These are phyloP conservation scores for Suillus luteus DNA, from an alignment of 768 basidiomycete species.

Conservation along the genomic window DNA sequence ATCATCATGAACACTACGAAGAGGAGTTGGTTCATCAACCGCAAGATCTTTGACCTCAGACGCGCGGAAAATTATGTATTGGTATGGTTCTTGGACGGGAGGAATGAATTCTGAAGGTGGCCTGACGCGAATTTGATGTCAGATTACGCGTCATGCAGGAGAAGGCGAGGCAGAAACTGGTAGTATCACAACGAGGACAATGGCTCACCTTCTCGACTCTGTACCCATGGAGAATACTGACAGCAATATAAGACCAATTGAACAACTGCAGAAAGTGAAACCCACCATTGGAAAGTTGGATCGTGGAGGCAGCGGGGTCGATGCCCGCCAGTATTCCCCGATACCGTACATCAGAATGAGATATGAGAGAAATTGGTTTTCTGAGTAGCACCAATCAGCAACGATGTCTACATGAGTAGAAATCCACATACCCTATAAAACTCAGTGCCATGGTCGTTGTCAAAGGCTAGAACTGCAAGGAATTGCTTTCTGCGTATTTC, in stretches of 20 bases:
- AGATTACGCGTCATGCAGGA: slow-evolving; percentile 20
- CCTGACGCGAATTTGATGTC: slow-evolving; percentile 39
- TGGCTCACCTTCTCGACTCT: slow-evolving; percentile 72
- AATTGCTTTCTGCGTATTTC: slow-evolving; percentile 18
- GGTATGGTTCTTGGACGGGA: slow-evolving; percentile 80
- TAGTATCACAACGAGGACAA: slow-evolving; percentile 9
- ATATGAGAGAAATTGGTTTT: slow-evolving; percentile 88
- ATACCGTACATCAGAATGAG: slow-evolving; percentile 90
- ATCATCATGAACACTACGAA: slow-evolving; percentile 76
- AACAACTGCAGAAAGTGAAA: slow-evolving; percentile 10
- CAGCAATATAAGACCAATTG: slow-evolving; percentile 2
- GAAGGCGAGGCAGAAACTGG: slow-evolving; percentile 4
- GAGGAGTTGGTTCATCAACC: slow-evolving; percentile 66
- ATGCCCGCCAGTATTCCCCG: slow-evolving; percentile 86
- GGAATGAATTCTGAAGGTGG: slow-evolving; percentile 80
- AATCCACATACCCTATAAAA: slow-evolving; percentile 64
- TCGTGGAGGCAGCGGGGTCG: slow-evolving; percentile 82
- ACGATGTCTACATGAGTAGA: neutral
- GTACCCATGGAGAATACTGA: slow-evolving; percentile 87
- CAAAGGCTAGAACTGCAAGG: slow-evolving; percentile 11
- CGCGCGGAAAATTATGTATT: slow-evolving; percentile 90
- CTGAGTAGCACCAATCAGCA: slow-evolving; percentile 40
- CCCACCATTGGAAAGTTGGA: slow-evolving; percentile 83
- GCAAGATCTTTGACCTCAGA: slow-evolving; percentile 89
- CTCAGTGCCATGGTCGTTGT: slow-evolving; percentile 61